These are phyloP conservation scores for Mucor sp. DNA, from an alignment of 371 early-diverging fungal genomes.

Conservation along the genomic window DNA sequence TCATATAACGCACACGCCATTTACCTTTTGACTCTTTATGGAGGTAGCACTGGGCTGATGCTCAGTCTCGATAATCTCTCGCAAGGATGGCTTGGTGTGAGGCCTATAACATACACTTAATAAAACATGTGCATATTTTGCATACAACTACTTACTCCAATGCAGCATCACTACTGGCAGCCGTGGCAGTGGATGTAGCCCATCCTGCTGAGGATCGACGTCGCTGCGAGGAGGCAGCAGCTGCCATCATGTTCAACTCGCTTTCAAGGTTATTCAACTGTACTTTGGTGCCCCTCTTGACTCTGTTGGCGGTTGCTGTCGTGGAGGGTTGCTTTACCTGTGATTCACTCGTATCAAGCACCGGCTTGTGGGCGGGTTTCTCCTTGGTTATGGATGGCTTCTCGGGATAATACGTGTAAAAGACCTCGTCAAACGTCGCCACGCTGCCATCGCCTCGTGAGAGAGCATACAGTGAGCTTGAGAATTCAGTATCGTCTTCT, in stretches of 20 bases:
- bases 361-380: not conserved
- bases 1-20: not conserved
- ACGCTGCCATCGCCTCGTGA: constrained; percentile 28
- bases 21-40: constrained; percentile 19
- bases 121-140: not conserved
- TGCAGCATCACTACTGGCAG: no score
- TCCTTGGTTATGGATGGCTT: not conserved
- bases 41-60: not conserved
- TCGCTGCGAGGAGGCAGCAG: not conserved
- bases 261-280: not conserved
- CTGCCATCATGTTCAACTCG: not conserved
- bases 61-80: constrained; percentile 40
- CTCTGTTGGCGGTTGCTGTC: not conserved
- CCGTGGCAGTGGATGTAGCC: not conserved
- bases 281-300: constrained; percentile 2
- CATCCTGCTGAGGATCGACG: constrained; percentile 15
- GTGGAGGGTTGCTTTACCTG: constrained; percentile 1
- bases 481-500: constrained; percentile 34
- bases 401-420: constrained; percentile 31
- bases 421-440: constrained; percentile 19
- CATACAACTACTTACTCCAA: not conserved
- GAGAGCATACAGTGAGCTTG: constrained; percentile 29
- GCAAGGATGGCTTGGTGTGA: constrained; percentile 27
- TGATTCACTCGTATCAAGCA: not conserved
- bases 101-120: not conserved